These are phyloP conservation scores for Nitzschia sp. DNA, from an alignment of 108 stramenopile genomes.

Conservation along the genomic window DNA sequence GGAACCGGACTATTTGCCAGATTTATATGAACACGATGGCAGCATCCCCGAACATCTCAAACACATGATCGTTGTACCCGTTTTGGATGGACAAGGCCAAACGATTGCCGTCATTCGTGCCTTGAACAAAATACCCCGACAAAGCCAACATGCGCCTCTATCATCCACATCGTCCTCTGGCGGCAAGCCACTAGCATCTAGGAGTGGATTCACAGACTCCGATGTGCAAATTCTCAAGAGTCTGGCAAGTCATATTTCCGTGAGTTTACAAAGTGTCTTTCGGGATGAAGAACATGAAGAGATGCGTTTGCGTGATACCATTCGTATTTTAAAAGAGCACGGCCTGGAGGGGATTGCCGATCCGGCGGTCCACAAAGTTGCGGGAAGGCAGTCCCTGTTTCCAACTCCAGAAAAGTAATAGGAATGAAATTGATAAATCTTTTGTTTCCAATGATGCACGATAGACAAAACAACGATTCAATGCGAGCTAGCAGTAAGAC, in stretches of 20 bases:
- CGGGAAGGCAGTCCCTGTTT: neutral
- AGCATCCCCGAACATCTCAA: neutral
- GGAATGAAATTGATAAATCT: no score
- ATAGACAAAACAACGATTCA: no score
- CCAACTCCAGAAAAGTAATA: neutral
- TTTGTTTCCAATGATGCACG: no score
- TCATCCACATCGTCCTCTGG: no score
- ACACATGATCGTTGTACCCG: conserved; percentile 56
- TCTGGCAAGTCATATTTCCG: conserved; percentile 58
- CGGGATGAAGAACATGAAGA: conserved; percentile 43
- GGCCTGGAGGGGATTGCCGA: conserved; percentile 33
- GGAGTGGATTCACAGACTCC: conserved; percentile 39
- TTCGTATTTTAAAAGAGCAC: conserved; percentile 61
- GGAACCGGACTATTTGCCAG: conserved; percentile 41
- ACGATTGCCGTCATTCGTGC: conserved; percentile 71
- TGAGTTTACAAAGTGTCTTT: conserved; percentile 47
- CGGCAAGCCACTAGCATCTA: neutral
- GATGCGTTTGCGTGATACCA: conserved; percentile 52
- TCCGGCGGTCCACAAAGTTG: neutral
- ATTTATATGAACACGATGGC: conserved; percentile 3
- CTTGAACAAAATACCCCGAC: conserved; percentile 50
- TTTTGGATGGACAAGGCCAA: conserved; percentile 50
- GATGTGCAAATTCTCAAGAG: conserved; percentile 61
- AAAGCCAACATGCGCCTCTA: no score
- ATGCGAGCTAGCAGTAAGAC: no score